Conservation (phyloP, 2,329 filamentous ascomycete genomes). For the Bipolaris sorokiniana region DNA sequence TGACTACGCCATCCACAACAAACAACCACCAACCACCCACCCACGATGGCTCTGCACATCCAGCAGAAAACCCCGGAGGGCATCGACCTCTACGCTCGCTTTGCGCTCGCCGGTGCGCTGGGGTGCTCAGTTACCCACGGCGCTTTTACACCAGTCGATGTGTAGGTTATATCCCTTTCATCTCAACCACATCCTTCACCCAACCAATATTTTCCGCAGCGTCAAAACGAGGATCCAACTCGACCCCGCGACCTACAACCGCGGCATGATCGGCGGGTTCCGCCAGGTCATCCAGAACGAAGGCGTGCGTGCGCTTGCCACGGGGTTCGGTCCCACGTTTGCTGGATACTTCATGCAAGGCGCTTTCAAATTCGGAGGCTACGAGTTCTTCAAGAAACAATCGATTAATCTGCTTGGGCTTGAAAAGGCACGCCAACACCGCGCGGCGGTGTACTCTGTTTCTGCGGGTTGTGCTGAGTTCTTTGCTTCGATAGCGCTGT, state of each 20-base stretch:
- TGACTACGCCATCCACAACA: neutral
- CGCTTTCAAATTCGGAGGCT: conserved; percentile 91
- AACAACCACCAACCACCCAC: neutral
- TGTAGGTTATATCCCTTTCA: conserved; percentile 67
- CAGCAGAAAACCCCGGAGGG: conserved; percentile 44
- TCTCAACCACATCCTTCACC: conserved; percentile 40
- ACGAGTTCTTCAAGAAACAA: conserved; percentile 96
- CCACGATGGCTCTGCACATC: neutral
- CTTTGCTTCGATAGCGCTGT: conserved; percentile 79
- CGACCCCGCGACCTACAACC: conserved; percentile 87
- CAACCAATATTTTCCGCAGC: conserved; percentile 54
- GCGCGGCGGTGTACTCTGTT: conserved; percentile 79
- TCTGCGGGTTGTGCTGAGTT: conserved; percentile 66
- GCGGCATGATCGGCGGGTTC: conserved; percentile 84
- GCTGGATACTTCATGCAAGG: conserved; percentile 94
- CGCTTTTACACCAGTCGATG: conserved; percentile 94
- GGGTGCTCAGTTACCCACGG: conserved; percentile 99
- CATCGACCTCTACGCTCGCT: conserved; percentile 84
- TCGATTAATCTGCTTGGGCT: conserved; percentile 79
- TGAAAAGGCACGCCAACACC: conserved; percentile 71
- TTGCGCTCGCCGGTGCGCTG: conserved; percentile 95
- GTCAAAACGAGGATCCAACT: conserved; percentile 97
- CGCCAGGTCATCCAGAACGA: conserved; percentile 77
- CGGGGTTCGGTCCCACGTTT: conserved; percentile 82
- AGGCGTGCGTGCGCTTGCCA: conserved; percentile 83